Evolutionary conservation across 208 protist species (phyloP), one percentile per base, ranked within the genome.

Genomic region (Acanthamoeba lugdunensis): DNA sequence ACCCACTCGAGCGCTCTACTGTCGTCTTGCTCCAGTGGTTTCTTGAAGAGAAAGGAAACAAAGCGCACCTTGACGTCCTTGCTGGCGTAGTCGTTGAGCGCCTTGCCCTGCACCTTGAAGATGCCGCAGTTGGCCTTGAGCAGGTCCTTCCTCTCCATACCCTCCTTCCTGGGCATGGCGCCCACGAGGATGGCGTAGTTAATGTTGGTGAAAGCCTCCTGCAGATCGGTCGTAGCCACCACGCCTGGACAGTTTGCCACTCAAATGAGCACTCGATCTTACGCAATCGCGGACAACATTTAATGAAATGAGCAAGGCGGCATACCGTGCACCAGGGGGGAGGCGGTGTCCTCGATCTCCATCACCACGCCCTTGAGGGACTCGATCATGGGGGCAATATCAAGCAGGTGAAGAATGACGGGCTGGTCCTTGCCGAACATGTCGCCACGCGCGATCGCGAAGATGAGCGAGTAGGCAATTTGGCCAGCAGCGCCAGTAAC

Each of bases 71-170:
- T 97, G 91, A 98, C 98, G 87, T 97, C 93, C 50, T 96, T 94
- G 4, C 94, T 94, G 28, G 98, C 98, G 77, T 98, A 97, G 37
- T 97, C 96, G 69, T 97, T 97, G 18, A 99, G 89, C 18, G 97
- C 96, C 30, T 96, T 96, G 48, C 98, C 99, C 94, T 98, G 98
- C 87, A 94, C 97, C 37, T 96, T 96, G 96, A 99, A 99, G 84
- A 99, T 99, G n/a, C 96, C 95, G 5, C 96, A 97, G 95, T 99
- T 99, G 30, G 96, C 97, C 63, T 98, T 95, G 37, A 99, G 96
- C 23, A 99, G 96, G 96, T 99, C 99, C 90, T 97, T 98, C 84
- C 98, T 98, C 95, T 98, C 97, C 98, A 99, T 99, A 18, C 98
- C 98, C 25, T 96, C 94, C 88, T 97, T 97, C 94, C 98, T 94